Percentiles rank a stretch among this genome's conserved stretches.
phyloP scores from a whole-genome alignment of 148 eudicot species.

The Pouteria glomerata region DNA sequence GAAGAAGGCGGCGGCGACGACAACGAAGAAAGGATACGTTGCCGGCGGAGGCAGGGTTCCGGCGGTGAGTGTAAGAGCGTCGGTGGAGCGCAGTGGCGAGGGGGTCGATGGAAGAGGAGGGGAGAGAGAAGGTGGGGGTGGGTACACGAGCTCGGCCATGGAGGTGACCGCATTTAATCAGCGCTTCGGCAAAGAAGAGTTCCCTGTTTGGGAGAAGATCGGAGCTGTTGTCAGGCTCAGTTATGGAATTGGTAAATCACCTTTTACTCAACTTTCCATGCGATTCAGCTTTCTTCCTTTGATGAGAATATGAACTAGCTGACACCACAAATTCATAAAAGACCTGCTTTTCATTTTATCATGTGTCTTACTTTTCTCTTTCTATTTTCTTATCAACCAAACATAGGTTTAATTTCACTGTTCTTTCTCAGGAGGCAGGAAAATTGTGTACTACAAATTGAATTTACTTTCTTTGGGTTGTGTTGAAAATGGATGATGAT shows the following conservation, averaged over 20 bases:
- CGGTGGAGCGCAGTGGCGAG: conserved; percentile 39
- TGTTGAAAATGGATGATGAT: neutral
- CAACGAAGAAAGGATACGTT: conserved; percentile 16
- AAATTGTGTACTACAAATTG: too few relatives aligned
- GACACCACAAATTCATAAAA: neutral
- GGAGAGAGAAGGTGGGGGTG: conserved; percentile 31
- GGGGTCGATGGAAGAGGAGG: conserved; percentile 36
- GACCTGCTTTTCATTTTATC: neutral
- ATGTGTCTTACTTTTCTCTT: neutral
- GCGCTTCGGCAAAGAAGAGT: conserved; percentile 58
- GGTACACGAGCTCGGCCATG: conserved; percentile 68
- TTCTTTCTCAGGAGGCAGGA: too few relatives aligned
- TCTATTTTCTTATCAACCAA: neutral
- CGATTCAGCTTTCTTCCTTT: neutral
- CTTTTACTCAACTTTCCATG: neutral
- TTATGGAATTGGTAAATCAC: conserved; percentile 74
- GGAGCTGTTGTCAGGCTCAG: conserved; percentile 86
- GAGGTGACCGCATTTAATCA: conserved; percentile 86
- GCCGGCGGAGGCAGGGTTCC: neutral
- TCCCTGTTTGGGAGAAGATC: conserved; percentile 86
- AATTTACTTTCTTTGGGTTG: neutral
- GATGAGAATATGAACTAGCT: neutral
- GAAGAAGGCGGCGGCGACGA: conserved; percentile 20
- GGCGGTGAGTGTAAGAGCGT: conserved; percentile 34
- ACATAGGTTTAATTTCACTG: neutral